Conservation (phyloP, 768 basidiomycete genomes). For the Candolleomyces efflorescens region DNA sequence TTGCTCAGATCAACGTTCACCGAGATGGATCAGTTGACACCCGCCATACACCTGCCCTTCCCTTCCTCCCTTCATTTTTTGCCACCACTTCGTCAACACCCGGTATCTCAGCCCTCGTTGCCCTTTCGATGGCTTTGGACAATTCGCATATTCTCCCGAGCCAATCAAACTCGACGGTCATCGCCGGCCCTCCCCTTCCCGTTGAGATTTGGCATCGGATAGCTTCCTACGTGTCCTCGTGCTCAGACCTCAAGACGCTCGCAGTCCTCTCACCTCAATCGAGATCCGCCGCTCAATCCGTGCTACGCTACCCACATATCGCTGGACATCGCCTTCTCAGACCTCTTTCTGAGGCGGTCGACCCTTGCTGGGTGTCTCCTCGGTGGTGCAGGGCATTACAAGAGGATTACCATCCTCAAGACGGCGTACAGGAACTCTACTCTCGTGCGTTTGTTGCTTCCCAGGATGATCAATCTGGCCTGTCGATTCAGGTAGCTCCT, state of each 20-base stretch:
- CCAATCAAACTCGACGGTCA: not conserved
- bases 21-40: not conserved
- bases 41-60: not conserved
- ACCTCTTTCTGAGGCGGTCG: not conserved
- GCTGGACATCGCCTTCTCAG: not conserved
- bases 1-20: not conserved
- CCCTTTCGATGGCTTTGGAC: not conserved
- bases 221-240: not conserved
- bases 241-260: not conserved
- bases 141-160: not conserved
- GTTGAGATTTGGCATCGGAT: not conserved
- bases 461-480: not conserved
- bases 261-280: not conserved
- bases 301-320: slow-evolving; percentile 1
- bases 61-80: slow-evolving; percentile 3
- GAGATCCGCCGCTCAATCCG: not conserved
- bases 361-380: slow-evolving; percentile 2
- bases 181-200: not conserved
- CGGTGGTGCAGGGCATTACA: not conserved
- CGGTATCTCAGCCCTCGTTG: slow-evolving; percentile 1
- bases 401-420: slow-evolving; percentile 2
- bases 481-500: not conserved
- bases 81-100: not conserved
- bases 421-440: not conserved
- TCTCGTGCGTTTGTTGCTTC: not conserved